Evolutionary conservation across 2,329 filamentous ascomycete species (phyloP).

Genomic region (Colletotrichum theobromicola): DNA sequence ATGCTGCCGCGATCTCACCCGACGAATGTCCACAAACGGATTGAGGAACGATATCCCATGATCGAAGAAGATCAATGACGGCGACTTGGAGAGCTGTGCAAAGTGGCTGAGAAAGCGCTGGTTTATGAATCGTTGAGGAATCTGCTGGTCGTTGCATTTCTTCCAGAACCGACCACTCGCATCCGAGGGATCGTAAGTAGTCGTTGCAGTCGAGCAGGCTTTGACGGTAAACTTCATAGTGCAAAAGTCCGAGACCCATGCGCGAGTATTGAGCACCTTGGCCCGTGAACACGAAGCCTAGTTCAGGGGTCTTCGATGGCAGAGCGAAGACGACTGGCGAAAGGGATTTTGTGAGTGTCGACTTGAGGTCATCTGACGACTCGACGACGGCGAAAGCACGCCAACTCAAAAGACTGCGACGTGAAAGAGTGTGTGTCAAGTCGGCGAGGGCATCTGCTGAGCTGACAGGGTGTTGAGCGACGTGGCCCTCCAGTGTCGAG

Average conservation of each 20-base stretch:
- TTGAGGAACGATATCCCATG: slow-evolving; percentile 34
- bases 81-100: slow-evolving; percentile 47
- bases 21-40: slow-evolving; percentile 50
- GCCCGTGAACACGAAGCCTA: slow-evolving; percentile 48
- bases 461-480: not conserved
- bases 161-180: slow-evolving; percentile 39
- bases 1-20: slow-evolving; percentile 51
- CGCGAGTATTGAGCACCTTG: slow-evolving; percentile 47
- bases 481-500: not conserved
- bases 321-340: too few species aligned
- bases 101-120: slow-evolving; percentile 43
- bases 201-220: slow-evolving; percentile 34
- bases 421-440: not conserved
- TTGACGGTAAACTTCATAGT: slow-evolving; percentile 44
- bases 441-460: not conserved
- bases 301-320: slow-evolving; percentile 25
- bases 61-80: slow-evolving; percentile 41
- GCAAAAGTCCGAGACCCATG: slow-evolving; percentile 46
- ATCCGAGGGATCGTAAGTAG: slow-evolving; percentile 23
- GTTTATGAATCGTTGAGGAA: slow-evolving; percentile 30
- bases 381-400: not conserved
- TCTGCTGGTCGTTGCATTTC: slow-evolving; percentile 35
- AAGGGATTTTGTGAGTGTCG: not conserved
- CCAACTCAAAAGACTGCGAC: not conserved
- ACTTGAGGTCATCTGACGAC: not conserved